A percentile compares a stretch with the other conserved stretches of the same genome.
Evolutionary conservation across 2,329 filamentous ascomycete species (phyloP).

Genomic region (Pestalotiopsis sp.): DNA sequence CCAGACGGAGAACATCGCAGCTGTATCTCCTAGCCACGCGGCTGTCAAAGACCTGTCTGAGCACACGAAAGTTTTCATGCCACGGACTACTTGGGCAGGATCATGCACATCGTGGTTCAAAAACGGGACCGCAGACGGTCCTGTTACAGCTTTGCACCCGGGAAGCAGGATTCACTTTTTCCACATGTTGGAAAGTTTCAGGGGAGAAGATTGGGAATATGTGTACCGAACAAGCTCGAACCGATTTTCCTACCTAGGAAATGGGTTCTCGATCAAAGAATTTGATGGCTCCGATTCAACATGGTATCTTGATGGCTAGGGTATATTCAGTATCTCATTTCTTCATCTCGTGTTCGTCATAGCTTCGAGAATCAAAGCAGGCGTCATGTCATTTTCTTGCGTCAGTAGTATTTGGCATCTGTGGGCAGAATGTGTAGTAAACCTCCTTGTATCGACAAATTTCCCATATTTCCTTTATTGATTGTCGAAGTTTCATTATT

Average conservation of each 20-base stretch:
- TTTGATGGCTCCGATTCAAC: constrained; percentile 39
- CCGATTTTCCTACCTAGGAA: constrained; percentile 53
- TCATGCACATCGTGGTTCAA: constrained; percentile 57
- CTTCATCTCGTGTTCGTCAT: too few species aligned
- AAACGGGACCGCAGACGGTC: constrained; percentile 42
- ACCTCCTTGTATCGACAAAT: too few species aligned
- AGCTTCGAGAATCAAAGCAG: too few species aligned
- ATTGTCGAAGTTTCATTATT: too few species aligned
- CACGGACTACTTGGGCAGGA: constrained; percentile 53
- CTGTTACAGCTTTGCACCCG: constrained; percentile 53
- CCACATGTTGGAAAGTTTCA: constrained; percentile 52
- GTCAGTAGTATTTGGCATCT: too few species aligned
- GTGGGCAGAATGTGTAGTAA: too few species aligned
- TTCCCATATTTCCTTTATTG: too few species aligned
- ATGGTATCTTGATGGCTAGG: constrained; percentile 43
- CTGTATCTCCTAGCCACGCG: constrained; percentile 45
- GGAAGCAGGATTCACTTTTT: constrained; percentile 56
- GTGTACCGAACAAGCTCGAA: constrained; percentile 44
- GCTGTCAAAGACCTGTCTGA: constrained; percentile 54
- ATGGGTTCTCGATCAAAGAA: constrained; percentile 54
- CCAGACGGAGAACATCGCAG: constrained; percentile 52
- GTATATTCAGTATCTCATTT: too few species aligned
- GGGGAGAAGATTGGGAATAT: constrained; percentile 59
- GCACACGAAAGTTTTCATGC: constrained; percentile 54
- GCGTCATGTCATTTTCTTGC: too few species aligned